Conservation (phyloP, 495 filamentous ascomycete species). For the Aspergillus diversus region DNA sequence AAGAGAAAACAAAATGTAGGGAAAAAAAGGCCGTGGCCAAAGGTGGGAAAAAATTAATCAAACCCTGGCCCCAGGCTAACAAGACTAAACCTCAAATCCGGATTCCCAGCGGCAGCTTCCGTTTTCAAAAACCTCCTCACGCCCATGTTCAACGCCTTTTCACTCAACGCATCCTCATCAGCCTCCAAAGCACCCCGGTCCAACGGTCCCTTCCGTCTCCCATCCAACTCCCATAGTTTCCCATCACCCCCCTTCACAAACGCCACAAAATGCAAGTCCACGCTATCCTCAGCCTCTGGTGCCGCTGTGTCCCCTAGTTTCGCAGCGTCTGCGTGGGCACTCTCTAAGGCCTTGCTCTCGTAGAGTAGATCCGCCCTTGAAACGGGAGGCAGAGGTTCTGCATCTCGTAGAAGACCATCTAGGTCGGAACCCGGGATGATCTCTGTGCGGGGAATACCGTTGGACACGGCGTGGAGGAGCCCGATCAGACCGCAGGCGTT, state of each 20-base stretch:
- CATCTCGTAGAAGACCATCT: constrained; percentile 48
- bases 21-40: background rate
- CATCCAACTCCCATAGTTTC: constrained; percentile 84
- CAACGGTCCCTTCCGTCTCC: constrained; percentile 71
- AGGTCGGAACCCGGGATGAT: constrained; percentile 51
- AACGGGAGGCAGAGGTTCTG: constrained; percentile 47
- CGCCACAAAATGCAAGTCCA: constrained; percentile 82
- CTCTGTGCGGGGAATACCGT: constrained; percentile 56
- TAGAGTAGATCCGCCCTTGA: constrained; percentile 74
- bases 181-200: constrained; percentile 55
- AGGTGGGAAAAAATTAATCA: constrained; percentile 46
- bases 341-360: constrained; percentile 68
- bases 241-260: constrained; percentile 78
- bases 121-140: constrained; percentile 63
- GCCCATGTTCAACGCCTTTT: constrained; percentile 65
- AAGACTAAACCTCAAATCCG: constrained; percentile 75
- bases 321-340: constrained; percentile 73
- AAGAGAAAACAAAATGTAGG: no score
- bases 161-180: constrained; percentile 70
- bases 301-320: constrained; percentile 71
- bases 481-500: constrained; percentile 88
- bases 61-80: constrained; percentile 69
- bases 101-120: constrained; percentile 57
- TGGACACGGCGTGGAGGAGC: constrained; percentile 72
- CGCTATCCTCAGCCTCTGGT: constrained; percentile 66